Evolutionary conservation across 208 protist species (phyloP).

Genomic region (Angomonas deanei): DNA sequence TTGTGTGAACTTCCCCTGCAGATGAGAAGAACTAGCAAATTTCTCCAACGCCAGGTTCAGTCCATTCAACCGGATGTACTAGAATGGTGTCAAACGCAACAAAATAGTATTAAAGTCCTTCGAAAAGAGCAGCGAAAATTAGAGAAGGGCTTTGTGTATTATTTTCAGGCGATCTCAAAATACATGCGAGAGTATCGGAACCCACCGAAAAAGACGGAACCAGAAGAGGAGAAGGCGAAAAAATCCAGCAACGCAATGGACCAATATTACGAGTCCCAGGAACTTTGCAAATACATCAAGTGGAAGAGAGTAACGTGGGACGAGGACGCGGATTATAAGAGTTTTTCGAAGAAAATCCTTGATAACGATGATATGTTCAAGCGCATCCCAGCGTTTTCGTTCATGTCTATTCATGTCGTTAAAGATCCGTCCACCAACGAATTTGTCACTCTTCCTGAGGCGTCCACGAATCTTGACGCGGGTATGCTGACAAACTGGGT

Average conservation of each 20-base stretch:
- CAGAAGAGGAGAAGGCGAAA: constrained; percentile 11
- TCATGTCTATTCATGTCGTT: constrained; percentile 80
- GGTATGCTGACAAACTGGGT: constrained; percentile 75
- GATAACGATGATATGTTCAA: constrained; percentile 87
- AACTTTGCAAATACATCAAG: constrained; percentile 88
- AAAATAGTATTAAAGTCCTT: constrained; percentile 23
- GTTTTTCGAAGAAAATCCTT: constrained; percentile 77
- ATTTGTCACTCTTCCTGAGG: constrained; percentile 36
- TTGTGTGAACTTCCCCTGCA: no score
- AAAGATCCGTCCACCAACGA: constrained; percentile 57
- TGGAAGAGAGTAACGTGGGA: constrained; percentile 92
- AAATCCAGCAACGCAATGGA: constrained; percentile 38
- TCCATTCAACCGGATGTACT: constrained; percentile 68
- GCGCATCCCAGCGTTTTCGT: constrained; percentile 79
- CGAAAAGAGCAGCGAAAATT: constrained; percentile 48
- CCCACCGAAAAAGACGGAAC: constrained; percentile 2
- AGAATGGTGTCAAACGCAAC: constrained; percentile 53
- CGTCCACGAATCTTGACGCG: constrained; percentile 36
- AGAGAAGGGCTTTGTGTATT: constrained; percentile 79
- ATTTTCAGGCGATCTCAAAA: constrained; percentile 45
- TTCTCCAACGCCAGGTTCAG: neutral
- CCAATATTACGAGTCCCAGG: constrained; percentile 88
- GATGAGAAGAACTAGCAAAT: neutral
- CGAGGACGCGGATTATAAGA: constrained; percentile 78
- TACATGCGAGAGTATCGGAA: constrained; percentile 23